Percentiles rank a stretch among this genome's conserved stretches.
phyloP scores from a whole-genome alignment of 257 asterid genomes.

The Paulownia fortunei region DNA sequence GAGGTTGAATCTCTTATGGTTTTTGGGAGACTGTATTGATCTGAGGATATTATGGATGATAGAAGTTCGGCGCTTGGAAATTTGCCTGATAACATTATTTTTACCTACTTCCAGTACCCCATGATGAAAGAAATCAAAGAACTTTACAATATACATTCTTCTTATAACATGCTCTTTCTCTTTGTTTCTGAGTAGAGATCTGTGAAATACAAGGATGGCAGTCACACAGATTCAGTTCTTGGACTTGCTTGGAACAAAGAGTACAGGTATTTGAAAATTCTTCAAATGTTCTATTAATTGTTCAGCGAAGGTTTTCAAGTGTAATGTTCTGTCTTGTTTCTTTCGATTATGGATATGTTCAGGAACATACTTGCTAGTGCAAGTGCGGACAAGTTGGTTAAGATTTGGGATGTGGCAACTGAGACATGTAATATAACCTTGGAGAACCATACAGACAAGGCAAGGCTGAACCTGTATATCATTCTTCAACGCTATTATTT shows the following conservation, averaged over 20 bases:
- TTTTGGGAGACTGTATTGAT: neutral
- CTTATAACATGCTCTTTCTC: constrained; percentile 1
- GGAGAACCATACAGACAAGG: constrained; percentile 89
- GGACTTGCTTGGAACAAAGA: constrained; percentile 97
- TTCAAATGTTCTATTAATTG: constrained; percentile 1
- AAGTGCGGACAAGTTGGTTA: constrained; percentile 83
- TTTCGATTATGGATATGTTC: constrained; percentile 27
- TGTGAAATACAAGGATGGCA: constrained; percentile 68
- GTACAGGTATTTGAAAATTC: constrained; percentile 54
- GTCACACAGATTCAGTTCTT: constrained; percentile 83
- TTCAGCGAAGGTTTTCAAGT: neutral
- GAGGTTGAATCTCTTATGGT: neutral
- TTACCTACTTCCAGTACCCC: neutral
- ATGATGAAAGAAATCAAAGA: neutral
- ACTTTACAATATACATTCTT: neutral
- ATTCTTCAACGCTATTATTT: constrained; percentile 6
- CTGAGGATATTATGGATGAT: neutral
- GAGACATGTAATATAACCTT: constrained; percentile 69
- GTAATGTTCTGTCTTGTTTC: neutral
- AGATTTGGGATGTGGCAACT: constrained; percentile 82
- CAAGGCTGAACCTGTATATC: constrained; percentile 30
- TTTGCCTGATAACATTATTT: constrained; percentile 2
- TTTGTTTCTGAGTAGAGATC: constrained; percentile 52
- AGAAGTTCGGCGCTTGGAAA: neutral
- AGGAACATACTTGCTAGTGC: constrained; percentile 93